Evolutionary conservation across 2,329 filamentous ascomycete genomes (phyloP).

Genomic region (Neofusicoccum laricinum): DNA sequence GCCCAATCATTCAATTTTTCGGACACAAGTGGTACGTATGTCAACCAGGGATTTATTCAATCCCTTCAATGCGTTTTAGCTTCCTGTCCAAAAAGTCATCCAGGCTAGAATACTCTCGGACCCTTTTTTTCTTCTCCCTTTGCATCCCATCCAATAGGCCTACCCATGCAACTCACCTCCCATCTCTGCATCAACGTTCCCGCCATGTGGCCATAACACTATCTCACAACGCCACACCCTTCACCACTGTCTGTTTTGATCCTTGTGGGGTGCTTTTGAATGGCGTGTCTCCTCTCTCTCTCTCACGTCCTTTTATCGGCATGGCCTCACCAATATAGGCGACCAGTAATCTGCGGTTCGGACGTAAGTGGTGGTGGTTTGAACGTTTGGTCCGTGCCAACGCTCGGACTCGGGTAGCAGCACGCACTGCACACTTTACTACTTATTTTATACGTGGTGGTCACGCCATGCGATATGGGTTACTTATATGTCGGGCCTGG

Average conservation of each 20-base stretch:
- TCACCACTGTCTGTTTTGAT: too few species aligned
- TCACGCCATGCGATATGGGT: not conserved
- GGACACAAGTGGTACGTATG: too few species aligned
- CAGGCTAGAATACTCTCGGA: too few species aligned
- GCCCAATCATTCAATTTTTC: not conserved
- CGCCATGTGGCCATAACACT: too few species aligned
- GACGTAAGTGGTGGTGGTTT: not conserved
- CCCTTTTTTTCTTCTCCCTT: too few species aligned
- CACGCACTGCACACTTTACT: not conserved
- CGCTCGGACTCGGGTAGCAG: not conserved
- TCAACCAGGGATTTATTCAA: too few species aligned
- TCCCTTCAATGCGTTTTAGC: not conserved
- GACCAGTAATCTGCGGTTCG: not conserved
- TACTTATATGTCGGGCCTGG: not conserved
- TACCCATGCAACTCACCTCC: too few species aligned
- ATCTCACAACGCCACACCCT: too few species aligned
- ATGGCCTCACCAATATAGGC: not conserved
- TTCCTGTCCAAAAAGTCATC: not conserved
- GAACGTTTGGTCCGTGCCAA: not conserved
- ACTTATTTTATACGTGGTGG: not conserved
- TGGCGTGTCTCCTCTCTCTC: too few species aligned
- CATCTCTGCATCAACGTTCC: too few species aligned
- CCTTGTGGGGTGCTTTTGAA: too few species aligned
- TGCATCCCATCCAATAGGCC: too few species aligned
- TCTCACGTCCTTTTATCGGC: not conserved